A percentile compares a stretch with the other conserved stretches of the same genome.
Evolutionary conservation across 73 alveolate species (phyloP).

Genomic region (Durusdinium trenchii): DNA sequence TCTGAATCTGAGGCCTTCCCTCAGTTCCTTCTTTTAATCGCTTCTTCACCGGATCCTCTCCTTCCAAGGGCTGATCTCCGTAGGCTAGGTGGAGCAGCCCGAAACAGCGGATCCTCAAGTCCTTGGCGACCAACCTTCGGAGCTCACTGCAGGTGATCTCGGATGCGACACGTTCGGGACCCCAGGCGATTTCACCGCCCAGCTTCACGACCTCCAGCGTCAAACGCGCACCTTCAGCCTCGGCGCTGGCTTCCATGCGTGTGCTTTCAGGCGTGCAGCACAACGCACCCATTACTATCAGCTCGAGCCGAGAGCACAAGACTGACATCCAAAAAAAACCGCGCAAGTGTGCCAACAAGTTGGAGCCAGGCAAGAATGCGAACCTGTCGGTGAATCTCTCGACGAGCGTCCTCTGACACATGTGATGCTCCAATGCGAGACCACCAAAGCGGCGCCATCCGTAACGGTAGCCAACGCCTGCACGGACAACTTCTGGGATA

Average conservation of each 20-base stretch:
- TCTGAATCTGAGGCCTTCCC: not conserved
- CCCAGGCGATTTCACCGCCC: conserved; percentile 6
- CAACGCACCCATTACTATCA: too few species aligned
- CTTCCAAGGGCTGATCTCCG: not conserved
- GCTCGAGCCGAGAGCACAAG: too few species aligned
- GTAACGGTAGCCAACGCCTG: conserved; percentile 27
- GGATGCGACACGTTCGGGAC: not conserved
- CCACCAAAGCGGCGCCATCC: conserved; percentile 77
- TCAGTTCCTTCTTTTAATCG: not conserved
- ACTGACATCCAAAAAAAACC: too few species aligned
- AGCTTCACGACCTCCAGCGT: not conserved
- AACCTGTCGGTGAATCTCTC: too few species aligned
- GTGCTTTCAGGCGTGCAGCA: too few species aligned
- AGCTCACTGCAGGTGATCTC: not conserved
- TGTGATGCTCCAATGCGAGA: conserved; percentile 37
- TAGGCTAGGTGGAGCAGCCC: not conserved
- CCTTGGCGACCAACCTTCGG: not conserved
- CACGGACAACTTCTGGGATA: too few species aligned
- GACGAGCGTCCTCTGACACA: conserved; percentile 40
- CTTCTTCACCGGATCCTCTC: not conserved
- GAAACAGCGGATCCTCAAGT: not conserved
- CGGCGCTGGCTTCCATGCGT: not conserved
- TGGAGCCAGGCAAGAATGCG: too few species aligned
- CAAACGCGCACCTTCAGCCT: not conserved
- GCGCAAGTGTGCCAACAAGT: too few species aligned